A percentile compares a stretch with the other conserved stretches of the same genome.
Evolutionary conservation across 2,329 filamentous ascomycete genomes (phyloP).

Genomic region (Monosporascus sp.): DNA sequence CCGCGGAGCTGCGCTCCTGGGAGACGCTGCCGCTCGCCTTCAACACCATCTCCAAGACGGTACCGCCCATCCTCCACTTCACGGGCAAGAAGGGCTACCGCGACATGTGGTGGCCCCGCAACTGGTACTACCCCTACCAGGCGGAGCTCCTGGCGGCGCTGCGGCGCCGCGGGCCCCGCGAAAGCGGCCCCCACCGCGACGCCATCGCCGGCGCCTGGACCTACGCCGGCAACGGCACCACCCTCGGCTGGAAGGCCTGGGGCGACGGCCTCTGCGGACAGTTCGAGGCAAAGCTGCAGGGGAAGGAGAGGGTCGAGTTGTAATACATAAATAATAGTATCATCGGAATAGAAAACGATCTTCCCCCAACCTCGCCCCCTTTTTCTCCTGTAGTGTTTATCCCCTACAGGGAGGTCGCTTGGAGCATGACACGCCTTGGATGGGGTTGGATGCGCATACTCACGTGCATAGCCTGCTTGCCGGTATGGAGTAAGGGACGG

Average conservation of each 20-base stretch:
- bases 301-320: not conserved
- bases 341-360: not conserved
- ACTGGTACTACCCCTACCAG: slow-evolving; percentile 35
- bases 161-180: not conserved
- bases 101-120: slow-evolving; percentile 25
- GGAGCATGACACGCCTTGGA: no score
- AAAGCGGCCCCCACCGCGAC: not conserved
- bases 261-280: slow-evolving; percentile 1
- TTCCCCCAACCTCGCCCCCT: no score
- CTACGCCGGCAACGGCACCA: not conserved
- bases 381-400: no score
- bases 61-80: slow-evolving; percentile 34
- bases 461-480: no score
- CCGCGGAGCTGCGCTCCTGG: slow-evolving; percentile 17
- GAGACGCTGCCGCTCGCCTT: slow-evolving; percentile 27
- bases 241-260: slow-evolving; percentile 1
- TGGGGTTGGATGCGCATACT: no score
- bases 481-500: no score
- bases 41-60: slow-evolving; percentile 32
- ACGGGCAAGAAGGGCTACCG: slow-evolving; percentile 32
- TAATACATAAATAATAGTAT: not conserved
- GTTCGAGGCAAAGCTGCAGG: slow-evolving; percentile 4
- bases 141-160: slow-evolving; percentile 20
- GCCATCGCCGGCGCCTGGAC: slow-evolving; percentile 2
- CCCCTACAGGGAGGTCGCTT: no score